Evolutionary conservation across 345 rosid species (phyloP).

Genomic region (Populus deltoides): DNA sequence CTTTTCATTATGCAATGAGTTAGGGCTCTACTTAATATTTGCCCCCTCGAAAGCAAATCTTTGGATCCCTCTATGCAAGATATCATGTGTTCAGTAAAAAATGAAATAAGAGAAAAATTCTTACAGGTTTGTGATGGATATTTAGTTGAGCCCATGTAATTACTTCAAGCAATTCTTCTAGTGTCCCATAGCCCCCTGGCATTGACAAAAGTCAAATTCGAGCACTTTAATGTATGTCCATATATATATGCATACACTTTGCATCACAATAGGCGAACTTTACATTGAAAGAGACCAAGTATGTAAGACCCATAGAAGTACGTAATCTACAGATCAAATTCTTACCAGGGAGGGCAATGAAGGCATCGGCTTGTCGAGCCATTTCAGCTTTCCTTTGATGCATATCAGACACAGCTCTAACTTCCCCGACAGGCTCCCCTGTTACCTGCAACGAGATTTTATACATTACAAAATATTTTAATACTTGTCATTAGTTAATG

Average conservation of each 20-base stretch:
- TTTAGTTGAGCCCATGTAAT: constrained; percentile 99
- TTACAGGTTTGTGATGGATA: constrained; percentile 90
- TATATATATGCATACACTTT: not conserved
- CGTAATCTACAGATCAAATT: not conserved
- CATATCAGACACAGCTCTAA: constrained; percentile 86
- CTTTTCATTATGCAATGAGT: not conserved
- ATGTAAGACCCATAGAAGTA: not conserved
- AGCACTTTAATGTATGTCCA: not conserved
- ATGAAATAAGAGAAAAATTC: constrained; percentile 7
- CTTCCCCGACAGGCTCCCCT: constrained; percentile 83
- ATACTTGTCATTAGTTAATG: not conserved
- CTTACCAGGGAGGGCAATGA: constrained; percentile 90
- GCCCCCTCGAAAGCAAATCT: too few relatives aligned
- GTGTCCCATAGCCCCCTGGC: constrained; percentile 94
- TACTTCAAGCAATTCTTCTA: constrained; percentile 90
- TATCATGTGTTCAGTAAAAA: not conserved
- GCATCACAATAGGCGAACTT: not conserved
- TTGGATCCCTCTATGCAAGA: not conserved
- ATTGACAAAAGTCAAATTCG: not conserved
- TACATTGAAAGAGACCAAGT: too few relatives aligned
- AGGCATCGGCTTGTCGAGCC: constrained; percentile 95
- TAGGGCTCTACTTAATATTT: not conserved
- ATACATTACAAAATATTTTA: not conserved
- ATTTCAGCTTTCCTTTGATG: constrained; percentile 95
- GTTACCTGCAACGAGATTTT: constrained; percentile 47